These are phyloP conservation scores for Botrytis elliptica DNA, from an alignment of 2,329 filamentous ascomycete species.

Conservation along the genomic window DNA sequence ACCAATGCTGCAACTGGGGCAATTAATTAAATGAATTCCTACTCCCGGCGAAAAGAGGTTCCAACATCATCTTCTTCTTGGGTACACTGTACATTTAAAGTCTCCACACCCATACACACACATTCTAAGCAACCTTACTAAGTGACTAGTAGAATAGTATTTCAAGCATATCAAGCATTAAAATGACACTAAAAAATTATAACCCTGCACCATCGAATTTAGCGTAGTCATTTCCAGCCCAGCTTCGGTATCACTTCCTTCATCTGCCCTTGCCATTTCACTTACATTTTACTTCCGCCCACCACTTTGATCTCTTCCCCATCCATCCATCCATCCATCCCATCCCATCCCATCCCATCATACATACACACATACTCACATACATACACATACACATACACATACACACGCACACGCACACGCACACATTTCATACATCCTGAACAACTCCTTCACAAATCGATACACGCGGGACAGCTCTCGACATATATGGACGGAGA, in stretches of 20 bases:
- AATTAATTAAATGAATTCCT: too few species aligned
- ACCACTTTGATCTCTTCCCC: neutral
- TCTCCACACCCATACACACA: neutral
- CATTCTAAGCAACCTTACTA: neutral
- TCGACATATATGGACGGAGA: neutral
- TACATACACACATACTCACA: neutral
- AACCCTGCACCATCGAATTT: slow-evolving; percentile 3
- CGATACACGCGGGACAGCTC: neutral
- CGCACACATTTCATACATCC: neutral
- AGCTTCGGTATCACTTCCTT: neutral
- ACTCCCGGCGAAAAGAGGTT: too few species aligned
- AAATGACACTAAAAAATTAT: neutral
- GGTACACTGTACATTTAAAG: neutral
- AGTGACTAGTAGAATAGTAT: neutral
- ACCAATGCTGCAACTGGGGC: too few species aligned
- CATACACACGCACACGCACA: neutral
- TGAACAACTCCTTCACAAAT: neutral
- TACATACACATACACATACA: neutral
- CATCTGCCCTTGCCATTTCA: slow-evolving; percentile 7
- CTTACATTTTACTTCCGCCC: slow-evolving; percentile 5
- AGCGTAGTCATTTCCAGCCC: slow-evolving; percentile 18
- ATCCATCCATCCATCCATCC: neutral
- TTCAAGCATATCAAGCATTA: neutral
- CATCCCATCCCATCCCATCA: neutral
- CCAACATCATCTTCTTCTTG: too few species aligned